Evolutionary conservation across 1,139 yeast genomes (phyloP), one percentile per base, ranked within the genome.

Genomic region (Scheffersomyces titani): DNA sequence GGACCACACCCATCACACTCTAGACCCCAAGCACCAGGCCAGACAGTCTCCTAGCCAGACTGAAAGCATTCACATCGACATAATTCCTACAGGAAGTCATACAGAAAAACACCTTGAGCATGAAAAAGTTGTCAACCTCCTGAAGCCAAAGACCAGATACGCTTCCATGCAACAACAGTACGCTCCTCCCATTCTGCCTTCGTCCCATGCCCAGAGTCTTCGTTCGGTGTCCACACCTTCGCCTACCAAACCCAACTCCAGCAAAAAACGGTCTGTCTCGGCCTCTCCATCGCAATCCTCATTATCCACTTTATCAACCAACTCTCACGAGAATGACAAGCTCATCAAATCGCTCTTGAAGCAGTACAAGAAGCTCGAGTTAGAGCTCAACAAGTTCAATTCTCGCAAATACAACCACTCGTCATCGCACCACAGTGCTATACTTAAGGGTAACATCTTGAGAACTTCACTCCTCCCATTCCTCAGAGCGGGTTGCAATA

Each of bases 401-500:
- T 75, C 86, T 19, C 58, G 60, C 21, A 64, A 63, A 51, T 63
- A 53, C 55, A 64, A 64, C 50, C 53, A 57, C 54, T 46, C 49
- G 49, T 46, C 49, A 13, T 56, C 51, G 30, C 84, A 85, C 63
- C 75, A 80, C 52, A 73, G 73, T 51, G 84, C 87, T 7, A 75
- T 87, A 1, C 70, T 81, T 44, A 86, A 86, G 64, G 84, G 94
- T 9, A 91, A 90, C 67, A 78, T 87, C 18, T 74, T 91, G 22
- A 76, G 97, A 30, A 76, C 90, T 1, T 75, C 86, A 1, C 73
- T 91, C n/a, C 73, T 91, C 22, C 89, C 92, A 4, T 88, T 87
- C 65, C 73, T 91, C 36, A 71, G 93, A 49, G 69, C 72, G 21
- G 54, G 52, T 5, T 69, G 69, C 50, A 70, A 67, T 50, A 62